Percentiles rank a stretch among this genome's conserved stretches.
phyloP scores from a whole-genome alignment of 2,329 filamentous ascomycete genomes.

The Talaromyces islandicus region DNA sequence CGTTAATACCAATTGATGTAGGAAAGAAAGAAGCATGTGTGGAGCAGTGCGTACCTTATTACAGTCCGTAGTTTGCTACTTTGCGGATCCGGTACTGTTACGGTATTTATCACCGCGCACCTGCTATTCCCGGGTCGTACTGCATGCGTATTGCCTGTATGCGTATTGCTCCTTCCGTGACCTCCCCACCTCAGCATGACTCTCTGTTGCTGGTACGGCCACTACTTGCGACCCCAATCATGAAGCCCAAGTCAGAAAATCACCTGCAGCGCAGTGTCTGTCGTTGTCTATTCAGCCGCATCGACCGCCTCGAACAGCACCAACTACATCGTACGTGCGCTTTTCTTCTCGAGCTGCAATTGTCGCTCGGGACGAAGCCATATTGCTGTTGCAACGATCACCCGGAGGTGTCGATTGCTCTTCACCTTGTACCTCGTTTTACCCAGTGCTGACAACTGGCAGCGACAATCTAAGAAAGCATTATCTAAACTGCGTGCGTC shows the following conservation, averaged over 20 bases:
- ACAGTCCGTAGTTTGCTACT: too few species aligned
- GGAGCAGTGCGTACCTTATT: too few species aligned
- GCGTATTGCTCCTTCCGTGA: too few species aligned
- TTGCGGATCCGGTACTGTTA: too few species aligned
- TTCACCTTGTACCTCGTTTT: not conserved
- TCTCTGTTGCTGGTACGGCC: not conserved
- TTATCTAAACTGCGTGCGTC: constrained; percentile 36
- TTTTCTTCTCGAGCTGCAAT: constrained; percentile 2
- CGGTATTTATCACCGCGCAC: too few species aligned
- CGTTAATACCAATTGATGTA: too few species aligned
- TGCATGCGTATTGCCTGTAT: too few species aligned
- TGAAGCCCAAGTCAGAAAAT: constrained; percentile 32
- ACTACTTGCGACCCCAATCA: constrained; percentile 11
- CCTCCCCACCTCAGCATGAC: too few species aligned
- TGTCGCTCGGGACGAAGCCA: constrained; percentile 32
- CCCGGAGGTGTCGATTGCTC: constrained; percentile 32
- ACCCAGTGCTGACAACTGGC: not conserved
- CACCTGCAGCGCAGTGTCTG: constrained; percentile 40
- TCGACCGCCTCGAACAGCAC: constrained; percentile 44
- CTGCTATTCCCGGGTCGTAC: too few species aligned
- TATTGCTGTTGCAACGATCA: constrained; percentile 43
- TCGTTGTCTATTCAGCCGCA: constrained; percentile 40
- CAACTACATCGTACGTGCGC: constrained; percentile 37
- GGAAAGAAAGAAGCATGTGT: too few species aligned
- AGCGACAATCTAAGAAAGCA: constrained; percentile 44